phyloP scores from a whole-genome alignment of 2,329 filamentous ascomycete genomes.

The Uncinocarpus reesii region DNA sequence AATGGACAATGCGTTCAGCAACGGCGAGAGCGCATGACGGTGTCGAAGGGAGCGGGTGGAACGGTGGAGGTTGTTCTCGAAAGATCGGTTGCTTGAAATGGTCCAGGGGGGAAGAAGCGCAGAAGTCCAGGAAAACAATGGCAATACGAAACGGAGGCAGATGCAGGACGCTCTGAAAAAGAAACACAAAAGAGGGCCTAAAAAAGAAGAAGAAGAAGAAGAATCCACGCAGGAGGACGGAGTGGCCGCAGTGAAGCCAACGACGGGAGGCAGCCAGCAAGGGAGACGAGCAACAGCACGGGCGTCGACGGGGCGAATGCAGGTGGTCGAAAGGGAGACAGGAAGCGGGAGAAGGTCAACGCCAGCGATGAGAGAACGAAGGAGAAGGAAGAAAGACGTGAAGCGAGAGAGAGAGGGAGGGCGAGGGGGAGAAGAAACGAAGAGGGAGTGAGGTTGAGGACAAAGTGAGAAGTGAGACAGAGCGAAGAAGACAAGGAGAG shows the following conservation, averaged over 20 bases:
- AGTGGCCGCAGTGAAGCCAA: not conserved
- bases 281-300: not conserved
- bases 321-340: not conserved
- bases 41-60: not conserved
- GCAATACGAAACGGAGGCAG: constrained; percentile 15
- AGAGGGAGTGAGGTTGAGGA: not conserved
- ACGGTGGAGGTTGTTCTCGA: not conserved
- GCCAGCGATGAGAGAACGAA: constrained; percentile 5
- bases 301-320: not conserved
- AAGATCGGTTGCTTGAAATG: not conserved
- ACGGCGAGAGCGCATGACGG: constrained; percentile 4
- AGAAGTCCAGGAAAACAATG: not conserved
- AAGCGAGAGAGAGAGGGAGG: not conserved
- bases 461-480: not conserved
- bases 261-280: not conserved
- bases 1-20: constrained; percentile 3
- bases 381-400: not conserved
- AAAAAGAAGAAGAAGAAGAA: constrained; percentile 12
- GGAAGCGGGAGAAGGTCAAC: not conserved
- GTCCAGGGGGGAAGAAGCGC: not conserved
- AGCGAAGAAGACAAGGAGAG: not conserved
- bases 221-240: not conserved
- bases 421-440: not conserved
- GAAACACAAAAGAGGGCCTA: constrained; percentile 24
- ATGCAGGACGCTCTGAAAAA: constrained; percentile 23